Evolutionary conservation across 768 basidiomycete genomes (phyloP).

Genomic region (Punctularia strigosozonata): DNA sequence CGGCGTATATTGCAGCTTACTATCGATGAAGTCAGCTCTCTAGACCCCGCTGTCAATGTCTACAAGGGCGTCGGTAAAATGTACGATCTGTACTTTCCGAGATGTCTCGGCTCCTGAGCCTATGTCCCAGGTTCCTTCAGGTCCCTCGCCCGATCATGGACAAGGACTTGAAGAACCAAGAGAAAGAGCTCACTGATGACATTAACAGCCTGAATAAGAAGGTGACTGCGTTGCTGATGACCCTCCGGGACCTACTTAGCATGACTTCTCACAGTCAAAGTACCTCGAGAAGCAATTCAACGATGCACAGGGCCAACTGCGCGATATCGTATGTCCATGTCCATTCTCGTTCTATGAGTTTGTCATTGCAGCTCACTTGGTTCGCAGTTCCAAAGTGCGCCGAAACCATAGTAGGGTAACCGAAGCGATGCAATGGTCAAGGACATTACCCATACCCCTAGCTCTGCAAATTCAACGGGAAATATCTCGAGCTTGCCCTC

Average conservation of each 20-base stretch:
- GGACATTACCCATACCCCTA: not conserved
- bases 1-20: conserved; percentile 84
- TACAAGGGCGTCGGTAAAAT: conserved; percentile 97
- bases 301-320: conserved; percentile 77
- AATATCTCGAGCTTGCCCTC: too few species aligned
- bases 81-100: conserved; percentile 29
- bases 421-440: conserved; percentile 4
- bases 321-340: conserved; percentile 57
- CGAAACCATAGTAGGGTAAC: conserved; percentile 14
- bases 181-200: conserved; percentile 79
- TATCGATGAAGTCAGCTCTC: conserved; percentile 63
- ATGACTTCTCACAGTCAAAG: conserved; percentile 45
- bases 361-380: not conserved
- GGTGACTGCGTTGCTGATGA: conserved; percentile 27
- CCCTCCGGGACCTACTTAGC: not conserved
- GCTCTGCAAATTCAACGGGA: too few species aligned
- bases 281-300: conserved; percentile 91
- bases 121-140: conserved; percentile 69
- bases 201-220: conserved; percentile 78
- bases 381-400: conserved; percentile 40
- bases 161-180: conserved; percentile 56
- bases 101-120: not conserved
- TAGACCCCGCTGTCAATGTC: conserved; percentile 65
- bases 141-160: conserved; percentile 76
- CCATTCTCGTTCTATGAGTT: not conserved